Evolutionary conservation across 164 flowering plant genomes (phyloP).

Genomic region (Annona cherimola): DNA sequence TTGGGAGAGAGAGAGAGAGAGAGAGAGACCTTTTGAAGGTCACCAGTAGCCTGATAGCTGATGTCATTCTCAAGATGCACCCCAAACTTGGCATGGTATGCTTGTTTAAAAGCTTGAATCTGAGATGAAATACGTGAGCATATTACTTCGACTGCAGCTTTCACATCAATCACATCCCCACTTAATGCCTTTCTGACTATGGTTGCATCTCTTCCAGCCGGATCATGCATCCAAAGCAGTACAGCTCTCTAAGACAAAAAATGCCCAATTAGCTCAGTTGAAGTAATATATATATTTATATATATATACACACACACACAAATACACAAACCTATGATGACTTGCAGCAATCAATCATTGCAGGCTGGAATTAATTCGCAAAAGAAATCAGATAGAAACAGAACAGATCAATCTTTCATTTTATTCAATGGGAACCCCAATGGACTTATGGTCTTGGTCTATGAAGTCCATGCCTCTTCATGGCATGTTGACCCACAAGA

Average conservation of each 20-base stretch:
- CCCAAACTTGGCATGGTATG: conserved; percentile 40
- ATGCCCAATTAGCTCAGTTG: background rate
- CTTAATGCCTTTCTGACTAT: conserved; percentile 40
- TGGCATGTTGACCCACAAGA: too few relatives aligned
- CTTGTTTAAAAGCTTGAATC: conserved; percentile 51
- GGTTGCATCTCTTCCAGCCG: conserved; percentile 56
- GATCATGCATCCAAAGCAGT: conserved; percentile 71
- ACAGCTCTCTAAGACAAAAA: conserved; percentile 50
- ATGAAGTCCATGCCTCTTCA: too few relatives aligned
- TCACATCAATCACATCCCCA: conserved; percentile 29
- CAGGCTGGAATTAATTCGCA: too few relatives aligned
- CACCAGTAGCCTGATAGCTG: conserved; percentile 39
- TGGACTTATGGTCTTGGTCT: too few relatives aligned
- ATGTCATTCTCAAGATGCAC: conserved; percentile 55
- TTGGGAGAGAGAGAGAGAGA: conserved; percentile 6
- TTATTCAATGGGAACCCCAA: too few relatives aligned
- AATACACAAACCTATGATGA: too few relatives aligned
- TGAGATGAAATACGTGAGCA: conserved; percentile 76
- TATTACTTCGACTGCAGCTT: conserved; percentile 68
- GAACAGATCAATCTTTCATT: too few relatives aligned
- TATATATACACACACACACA: too few relatives aligned
- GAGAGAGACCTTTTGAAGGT: conserved; percentile 52
- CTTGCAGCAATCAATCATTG: too few relatives aligned
- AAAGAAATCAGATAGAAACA: too few relatives aligned
- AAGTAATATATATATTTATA: too few relatives aligned